Evolutionary conservation across 495 filamentous ascomycete species (phyloP).

Genomic region (Podospora tetraspora): DNA sequence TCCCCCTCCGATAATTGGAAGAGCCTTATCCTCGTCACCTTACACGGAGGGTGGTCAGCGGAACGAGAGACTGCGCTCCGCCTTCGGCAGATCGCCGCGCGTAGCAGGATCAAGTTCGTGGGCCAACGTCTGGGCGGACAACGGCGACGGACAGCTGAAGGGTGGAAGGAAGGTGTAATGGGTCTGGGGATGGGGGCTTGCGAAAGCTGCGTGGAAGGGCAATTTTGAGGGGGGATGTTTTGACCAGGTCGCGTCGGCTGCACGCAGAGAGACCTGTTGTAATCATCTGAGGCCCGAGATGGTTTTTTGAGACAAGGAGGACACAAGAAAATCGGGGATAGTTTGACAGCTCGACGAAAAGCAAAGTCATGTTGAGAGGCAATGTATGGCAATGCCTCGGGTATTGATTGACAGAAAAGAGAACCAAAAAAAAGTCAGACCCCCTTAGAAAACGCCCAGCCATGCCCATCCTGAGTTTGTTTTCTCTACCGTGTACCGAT

Average conservation of each 20-base stretch:
- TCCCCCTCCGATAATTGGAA: neutral
- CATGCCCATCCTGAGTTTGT: conserved; percentile 14
- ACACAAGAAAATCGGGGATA: neutral
- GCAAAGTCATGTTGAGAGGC: neutral
- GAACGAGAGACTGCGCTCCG: neutral
- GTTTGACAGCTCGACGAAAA: neutral
- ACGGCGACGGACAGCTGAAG: neutral
- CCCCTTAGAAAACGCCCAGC: conserved; percentile 12
- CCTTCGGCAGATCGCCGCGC: neutral
- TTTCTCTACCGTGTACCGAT: conserved; percentile 2
- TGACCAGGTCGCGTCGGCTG: neutral
- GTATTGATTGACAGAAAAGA: conserved; percentile 10
- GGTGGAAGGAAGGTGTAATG: neutral
- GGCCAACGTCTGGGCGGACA: neutral
- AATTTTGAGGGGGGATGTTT: neutral
- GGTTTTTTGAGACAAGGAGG: neutral
- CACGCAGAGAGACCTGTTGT: neutral
- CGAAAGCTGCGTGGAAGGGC: neutral
- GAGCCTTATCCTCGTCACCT: neutral
- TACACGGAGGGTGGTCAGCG: neutral
- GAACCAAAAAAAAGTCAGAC: conserved; percentile 9
- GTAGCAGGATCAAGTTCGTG: neutral
- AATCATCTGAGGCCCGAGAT: neutral
- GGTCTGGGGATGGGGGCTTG: neutral
- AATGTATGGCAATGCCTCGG: neutral